Evolutionary conservation across 495 filamentous ascomycete species (phyloP), one percentile per base, ranked within the genome.

Genomic region (Neurospora sp.): DNA sequence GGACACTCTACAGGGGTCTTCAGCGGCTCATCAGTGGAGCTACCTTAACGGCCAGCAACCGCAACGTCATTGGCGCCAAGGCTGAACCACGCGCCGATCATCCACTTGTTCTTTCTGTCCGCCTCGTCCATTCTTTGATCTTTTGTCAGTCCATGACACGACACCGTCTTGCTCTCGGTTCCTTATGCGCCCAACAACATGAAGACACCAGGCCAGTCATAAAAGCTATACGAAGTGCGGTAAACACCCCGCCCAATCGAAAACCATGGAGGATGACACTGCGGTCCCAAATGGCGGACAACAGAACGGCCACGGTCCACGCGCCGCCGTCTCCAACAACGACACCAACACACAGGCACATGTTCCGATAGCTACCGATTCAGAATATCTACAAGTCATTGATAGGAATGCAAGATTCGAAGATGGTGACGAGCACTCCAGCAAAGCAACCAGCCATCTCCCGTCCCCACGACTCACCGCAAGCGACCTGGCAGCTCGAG

Each of bases 391-490:
- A 31, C 54, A 66, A 66, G 23, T 37, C 23, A 35, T 9, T 18
- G 27, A 62, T 16, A 9, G 0, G 7, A 62, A 62, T 9, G 12
- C 27, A 18, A 62, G 27, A 14, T 12, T 35, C 14, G 12, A 66
- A 66, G 31, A 66, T 66, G 54, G 31, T 0, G 14, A 18, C 0
- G 54, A 9, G 3, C 5, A 37, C 12, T 35, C 54, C 14, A 35
- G 6, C 54, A 35, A 27, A 66, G 14, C 54, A 18, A 8, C 54
- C 12, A 66, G 12, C 12, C 76, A 77, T 35, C 76, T 77, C 2
- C 76, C 76, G 20, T 77, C 76, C 12, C 74, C 76, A 10, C 27
- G 44, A 1, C 44, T 66, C 14, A 72, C 76, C 18, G 70, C 76
- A 35, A 75, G 18, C 44, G 38, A 72, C 14, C 72, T 27, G 35